Conservation (phyloP, 1,284 basidiomycete species). For the Boletus semigastroideus region DNA sequence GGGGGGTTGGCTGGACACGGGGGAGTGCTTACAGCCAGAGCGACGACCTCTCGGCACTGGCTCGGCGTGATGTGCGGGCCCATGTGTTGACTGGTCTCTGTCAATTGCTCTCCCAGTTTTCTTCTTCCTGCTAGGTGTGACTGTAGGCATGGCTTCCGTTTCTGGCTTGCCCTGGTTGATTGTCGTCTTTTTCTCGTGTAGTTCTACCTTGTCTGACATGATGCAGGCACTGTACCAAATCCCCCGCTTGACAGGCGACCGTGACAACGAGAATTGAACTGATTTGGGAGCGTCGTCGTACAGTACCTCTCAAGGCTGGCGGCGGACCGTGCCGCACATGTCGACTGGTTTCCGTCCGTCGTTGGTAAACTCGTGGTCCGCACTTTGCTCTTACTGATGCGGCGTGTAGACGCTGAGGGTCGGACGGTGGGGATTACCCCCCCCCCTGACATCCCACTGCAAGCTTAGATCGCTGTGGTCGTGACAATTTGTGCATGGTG, state of each 20-base stretch:
- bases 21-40: conserved; percentile 28
- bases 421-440: background rate
- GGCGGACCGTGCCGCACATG: conserved; percentile 16
- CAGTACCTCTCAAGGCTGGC: conserved; percentile 18
- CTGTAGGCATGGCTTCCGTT: conserved; percentile 16
- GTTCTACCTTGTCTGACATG: conserved; percentile 32
- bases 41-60: conserved; percentile 28
- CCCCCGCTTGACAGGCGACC: conserved; percentile 14
- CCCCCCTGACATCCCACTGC: background rate
- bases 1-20: background rate
- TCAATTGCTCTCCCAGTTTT: conserved; percentile 23
- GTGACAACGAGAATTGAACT: conserved; percentile 15
- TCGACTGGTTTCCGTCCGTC: background rate
- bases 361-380: conserved; percentile 1
- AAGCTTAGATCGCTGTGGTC: background rate
- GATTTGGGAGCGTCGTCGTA: conserved; percentile 31
- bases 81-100: conserved; percentile 13
- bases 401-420: background rate
- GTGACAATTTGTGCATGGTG: conserved; percentile 10
- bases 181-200: conserved; percentile 24
- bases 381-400: background rate
- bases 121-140: conserved; percentile 30
- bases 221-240: conserved; percentile 7
- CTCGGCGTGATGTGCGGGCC: conserved; percentile 18
- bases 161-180: conserved; percentile 17